These are phyloP conservation scores for Teunomyces pallodes DNA, from an alignment of 805 yeast species.

Conservation along the genomic window DNA sequence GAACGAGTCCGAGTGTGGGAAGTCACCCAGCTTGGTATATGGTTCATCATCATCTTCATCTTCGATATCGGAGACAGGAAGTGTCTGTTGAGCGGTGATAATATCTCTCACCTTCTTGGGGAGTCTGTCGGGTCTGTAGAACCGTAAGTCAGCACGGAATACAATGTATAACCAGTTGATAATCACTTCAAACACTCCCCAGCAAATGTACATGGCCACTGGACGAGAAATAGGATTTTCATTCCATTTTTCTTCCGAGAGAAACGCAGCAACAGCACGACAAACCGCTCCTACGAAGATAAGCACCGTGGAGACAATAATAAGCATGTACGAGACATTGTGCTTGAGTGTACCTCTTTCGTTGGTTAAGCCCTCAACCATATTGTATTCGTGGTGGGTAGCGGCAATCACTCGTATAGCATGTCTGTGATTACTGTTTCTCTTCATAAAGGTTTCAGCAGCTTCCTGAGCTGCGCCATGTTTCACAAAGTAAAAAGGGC, in stretches of 20 bases:
- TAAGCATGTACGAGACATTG: constrained; percentile 10
- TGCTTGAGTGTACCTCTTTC: constrained; percentile 17
- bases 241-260: constrained; percentile 1
- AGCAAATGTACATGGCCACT: constrained; percentile 15
- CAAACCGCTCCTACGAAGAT: constrained; percentile 13
- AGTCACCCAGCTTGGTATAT: not conserved
- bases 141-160: constrained; percentile 20
- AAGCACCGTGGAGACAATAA: constrained; percentile 10
- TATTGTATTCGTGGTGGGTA: constrained; percentile 18
- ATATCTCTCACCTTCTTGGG: constrained; percentile 16
- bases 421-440: constrained; percentile 19
- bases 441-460: constrained; percentile 18
- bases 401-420: constrained; percentile 23
- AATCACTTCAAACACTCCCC: constrained; percentile 20
- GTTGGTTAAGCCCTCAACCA: constrained; percentile 15
- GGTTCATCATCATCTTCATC: constrained; percentile 15
- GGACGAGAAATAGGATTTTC: constrained; percentile 6
- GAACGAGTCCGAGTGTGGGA: not conserved
- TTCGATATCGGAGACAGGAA: constrained; percentile 30
- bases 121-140: constrained; percentile 21
- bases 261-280: constrained; percentile 10
- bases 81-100: constrained; percentile 18
- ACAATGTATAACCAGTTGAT: constrained; percentile 15
- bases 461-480: constrained; percentile 18
- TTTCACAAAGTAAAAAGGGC: constrained; percentile 18